Base-by-base conservation (phyloP, 305 asterid species). In the Solanum chacoense region DNA sequence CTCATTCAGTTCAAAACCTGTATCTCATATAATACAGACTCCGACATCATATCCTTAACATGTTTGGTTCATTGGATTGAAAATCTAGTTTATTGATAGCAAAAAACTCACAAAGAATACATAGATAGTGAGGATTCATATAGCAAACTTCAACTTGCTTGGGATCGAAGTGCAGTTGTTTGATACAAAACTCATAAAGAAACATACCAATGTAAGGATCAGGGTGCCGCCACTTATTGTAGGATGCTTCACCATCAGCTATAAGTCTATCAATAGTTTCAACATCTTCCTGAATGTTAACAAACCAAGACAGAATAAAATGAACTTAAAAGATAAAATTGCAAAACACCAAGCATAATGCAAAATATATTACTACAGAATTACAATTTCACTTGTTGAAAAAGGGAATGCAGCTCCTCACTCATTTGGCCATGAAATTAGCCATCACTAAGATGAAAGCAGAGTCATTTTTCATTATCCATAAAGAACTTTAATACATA, bases 201-300 rank as follows among this genome's bases (percentile, higher is more conserved):
- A n/a, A 91, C 95, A 88, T 92, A 97, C 99, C 99, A 84, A 95
- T 88, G 91, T 97, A 97, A 86, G 99, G 99, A 91, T 97, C 99
- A 73, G 99, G 98, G 86, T 96, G 98, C 91, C 95, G 90, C 96
- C 95, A 97, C 92, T 95, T 95, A 81, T 96, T 90, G 90, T 96
- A 89, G 81, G 89, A 75, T 69, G 96, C 94, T 93, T 96, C 99
- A 65, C 95, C 98, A 92, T 91, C 92, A 84, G 90, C 92, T 84
- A 96, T 94, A 95, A 97, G 90, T 91, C 96, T 94, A 89, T 96
- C 99, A 89, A 95, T 95, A 80, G 92, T 93, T 90, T 97, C 99
- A 85, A 94, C 40, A 92, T 96, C 95, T 93, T 97, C 97, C 98
- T 97, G 94, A 78, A 92, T 87, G 86, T 72, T 28, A 83, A 85